These are phyloP conservation scores for Rhizopus delemar DNA, from an alignment of 371 early-diverging fungal species.

Conservation along the genomic window DNA sequence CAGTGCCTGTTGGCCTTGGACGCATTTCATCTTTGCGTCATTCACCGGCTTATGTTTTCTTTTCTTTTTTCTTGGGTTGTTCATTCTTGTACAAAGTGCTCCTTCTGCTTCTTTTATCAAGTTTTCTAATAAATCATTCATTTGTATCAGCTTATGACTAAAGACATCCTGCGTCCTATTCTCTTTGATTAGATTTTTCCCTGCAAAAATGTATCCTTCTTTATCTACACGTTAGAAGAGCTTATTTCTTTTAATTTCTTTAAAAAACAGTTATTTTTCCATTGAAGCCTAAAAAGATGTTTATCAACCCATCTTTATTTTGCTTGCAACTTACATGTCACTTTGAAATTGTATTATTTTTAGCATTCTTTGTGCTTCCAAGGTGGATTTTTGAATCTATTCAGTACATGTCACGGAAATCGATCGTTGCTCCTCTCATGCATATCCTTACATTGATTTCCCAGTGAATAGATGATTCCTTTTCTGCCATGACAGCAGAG, in stretches of 20 bases:
- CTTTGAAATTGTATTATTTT: background rate
- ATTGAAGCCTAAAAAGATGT: background rate
- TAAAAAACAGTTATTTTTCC: background rate
- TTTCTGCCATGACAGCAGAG: conserved; percentile 23
- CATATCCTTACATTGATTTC: background rate
- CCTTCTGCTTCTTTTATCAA: conserved; percentile 24
- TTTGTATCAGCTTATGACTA: conserved; percentile 15
- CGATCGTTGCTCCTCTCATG: too few relatives aligned
- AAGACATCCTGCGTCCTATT: background rate
- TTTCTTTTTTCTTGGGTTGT: conserved; percentile 8
- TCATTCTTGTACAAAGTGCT: conserved; percentile 8
- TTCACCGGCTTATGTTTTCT: conserved; percentile 10
- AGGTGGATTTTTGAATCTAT: background rate
- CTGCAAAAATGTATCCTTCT: background rate
- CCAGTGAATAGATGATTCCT: background rate
- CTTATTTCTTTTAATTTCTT: background rate
- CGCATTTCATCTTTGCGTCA: background rate
- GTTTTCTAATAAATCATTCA: conserved; percentile 23
- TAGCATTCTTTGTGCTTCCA: background rate
- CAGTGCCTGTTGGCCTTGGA: too few relatives aligned
- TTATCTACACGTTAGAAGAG: background rate
- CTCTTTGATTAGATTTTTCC: background rate
- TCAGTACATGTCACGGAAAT: too few relatives aligned
- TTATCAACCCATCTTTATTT: too few relatives aligned
- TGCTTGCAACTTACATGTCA: background rate